Evolutionary conservation across 2,329 filamentous ascomycete species (phyloP), one percentile per base, ranked within the genome.

Genomic region (Aureobasidium sp.): DNA sequence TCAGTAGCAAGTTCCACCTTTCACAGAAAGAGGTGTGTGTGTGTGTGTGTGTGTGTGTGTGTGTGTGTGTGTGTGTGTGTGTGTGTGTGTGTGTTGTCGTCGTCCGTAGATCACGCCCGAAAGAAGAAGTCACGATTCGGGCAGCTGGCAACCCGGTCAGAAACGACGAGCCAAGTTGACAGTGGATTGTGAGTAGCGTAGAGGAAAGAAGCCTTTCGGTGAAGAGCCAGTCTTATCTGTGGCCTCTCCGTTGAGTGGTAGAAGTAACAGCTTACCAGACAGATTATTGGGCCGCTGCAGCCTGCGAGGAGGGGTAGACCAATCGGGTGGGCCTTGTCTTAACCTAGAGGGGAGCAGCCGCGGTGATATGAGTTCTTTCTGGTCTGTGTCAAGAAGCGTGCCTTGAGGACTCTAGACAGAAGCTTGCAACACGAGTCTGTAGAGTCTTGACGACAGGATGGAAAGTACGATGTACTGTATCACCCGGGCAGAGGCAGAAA

Each of bases 261-360:
- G 21, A 23, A n/a, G 40, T 33, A 57, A 42, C 31, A 47, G 43
- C 55, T 58, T 40, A 58, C 43, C 42, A 58, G 43, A 43, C 51
- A 47, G 42, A 49, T 47, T 57, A 40, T 49, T 49, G 55, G 55
- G 31, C 27, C 43, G 43, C 43, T 58, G 55, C 55, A 58, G 55
- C 55, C 55, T 58, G 31, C 23, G 35, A 58, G 55, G 55, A 58
- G 55, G 54, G 55, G 55, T 58, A 27, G 23, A 31, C 38, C 43
- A 49, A 49, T 58, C 35, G 33, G 25, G 55, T 58, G 55, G 43
- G 33, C 40, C 49, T 46, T 57, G 53, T 57, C 40, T 57, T 31
- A 57, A 42, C 40, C 53, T 35, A 57, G 42, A 57, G 38, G 37
- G 13, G 51, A 11, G 40, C 27, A 35, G 38, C 40, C 31, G 53